phyloP scores from a whole-genome alignment of 345 rosid genomes.

The Linum lewisii region DNA sequence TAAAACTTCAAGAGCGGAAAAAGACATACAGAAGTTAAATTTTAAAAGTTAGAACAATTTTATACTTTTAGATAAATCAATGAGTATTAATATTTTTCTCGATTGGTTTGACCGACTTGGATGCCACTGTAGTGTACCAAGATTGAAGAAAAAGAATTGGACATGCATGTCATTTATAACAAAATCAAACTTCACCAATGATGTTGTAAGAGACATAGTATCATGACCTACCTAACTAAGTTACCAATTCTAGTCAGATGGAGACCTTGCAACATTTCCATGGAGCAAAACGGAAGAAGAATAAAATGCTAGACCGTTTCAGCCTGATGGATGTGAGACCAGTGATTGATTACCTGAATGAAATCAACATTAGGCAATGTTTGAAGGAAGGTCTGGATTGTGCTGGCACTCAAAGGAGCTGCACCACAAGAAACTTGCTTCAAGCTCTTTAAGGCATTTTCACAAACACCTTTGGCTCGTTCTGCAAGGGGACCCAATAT shows the following conservation, averaged over 20 bases:
- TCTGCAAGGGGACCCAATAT: conserved; percentile 44
- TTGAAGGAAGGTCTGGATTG: conserved; percentile 43
- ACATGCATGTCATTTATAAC: too few species aligned
- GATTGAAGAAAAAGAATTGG: too few species aligned
- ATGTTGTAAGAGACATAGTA: too few species aligned
- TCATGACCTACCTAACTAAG: too few species aligned
- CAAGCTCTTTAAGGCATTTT: conserved; percentile 42
- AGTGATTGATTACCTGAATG: conserved; percentile 47
- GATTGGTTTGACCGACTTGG: too few species aligned
- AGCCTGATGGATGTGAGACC: too few species aligned
- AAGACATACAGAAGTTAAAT: too few species aligned
- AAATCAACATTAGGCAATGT: conserved; percentile 58
- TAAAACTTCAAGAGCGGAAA: too few species aligned
- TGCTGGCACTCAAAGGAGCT: conserved; percentile 44
- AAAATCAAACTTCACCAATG: not conserved
- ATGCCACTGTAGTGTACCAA: too few species aligned
- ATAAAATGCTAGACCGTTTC: not conserved
- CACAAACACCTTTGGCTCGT: conserved; percentile 25
- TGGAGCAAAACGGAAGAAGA: not conserved
- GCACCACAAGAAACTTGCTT: conserved; percentile 87
- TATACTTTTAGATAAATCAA: too few species aligned
- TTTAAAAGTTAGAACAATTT: too few species aligned
- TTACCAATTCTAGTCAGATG: not conserved
- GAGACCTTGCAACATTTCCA: not conserved
- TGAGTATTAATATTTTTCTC: too few species aligned